Evolutionary conservation across 2,329 filamentous ascomycete species (phyloP).

Genomic region (Stachybotrys elegans): DNA sequence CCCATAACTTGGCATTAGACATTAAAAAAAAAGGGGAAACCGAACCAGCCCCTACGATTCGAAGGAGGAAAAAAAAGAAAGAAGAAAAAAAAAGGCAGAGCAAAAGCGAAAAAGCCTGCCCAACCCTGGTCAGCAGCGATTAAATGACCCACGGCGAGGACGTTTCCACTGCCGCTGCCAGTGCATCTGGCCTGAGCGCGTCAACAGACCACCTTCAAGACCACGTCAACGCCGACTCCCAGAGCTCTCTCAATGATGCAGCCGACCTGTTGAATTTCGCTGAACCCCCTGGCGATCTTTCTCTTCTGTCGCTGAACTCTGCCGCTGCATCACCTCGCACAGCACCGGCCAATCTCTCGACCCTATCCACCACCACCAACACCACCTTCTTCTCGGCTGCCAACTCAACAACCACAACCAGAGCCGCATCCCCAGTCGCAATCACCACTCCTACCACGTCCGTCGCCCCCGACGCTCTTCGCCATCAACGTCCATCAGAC

Average conservation of each 20-base stretch:
- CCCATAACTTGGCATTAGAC: too few species aligned
- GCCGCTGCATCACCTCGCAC: not conserved
- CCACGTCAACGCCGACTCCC: too few species aligned
- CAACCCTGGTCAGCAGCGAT: not conserved
- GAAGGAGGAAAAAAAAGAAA: not conserved
- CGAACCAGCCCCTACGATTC: too few species aligned
- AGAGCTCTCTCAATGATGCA: too few species aligned
- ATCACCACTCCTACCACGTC: constrained; percentile 5
- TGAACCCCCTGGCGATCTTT: not conserved
- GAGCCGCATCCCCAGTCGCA: constrained; percentile 13
- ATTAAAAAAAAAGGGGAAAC: too few species aligned
- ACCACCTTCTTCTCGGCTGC: not conserved
- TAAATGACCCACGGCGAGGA: not conserved
- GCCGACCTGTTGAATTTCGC: constrained; percentile 2
- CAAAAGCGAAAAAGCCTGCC: not conserved
- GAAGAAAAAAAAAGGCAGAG: not conserved
- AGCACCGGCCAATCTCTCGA: not conserved
- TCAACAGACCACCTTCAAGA: not conserved
- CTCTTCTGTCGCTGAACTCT: not conserved
- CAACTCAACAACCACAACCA: constrained; percentile 12
- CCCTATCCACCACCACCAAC: not conserved
- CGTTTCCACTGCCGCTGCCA: not conserved
- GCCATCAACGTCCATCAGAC: not conserved
- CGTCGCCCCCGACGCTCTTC: constrained; percentile 3
- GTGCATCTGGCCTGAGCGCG: not conserved